Evolutionary conservation across 768 basidiomycete genomes (phyloP).

Genomic region (Tubosaeta sp.): DNA sequence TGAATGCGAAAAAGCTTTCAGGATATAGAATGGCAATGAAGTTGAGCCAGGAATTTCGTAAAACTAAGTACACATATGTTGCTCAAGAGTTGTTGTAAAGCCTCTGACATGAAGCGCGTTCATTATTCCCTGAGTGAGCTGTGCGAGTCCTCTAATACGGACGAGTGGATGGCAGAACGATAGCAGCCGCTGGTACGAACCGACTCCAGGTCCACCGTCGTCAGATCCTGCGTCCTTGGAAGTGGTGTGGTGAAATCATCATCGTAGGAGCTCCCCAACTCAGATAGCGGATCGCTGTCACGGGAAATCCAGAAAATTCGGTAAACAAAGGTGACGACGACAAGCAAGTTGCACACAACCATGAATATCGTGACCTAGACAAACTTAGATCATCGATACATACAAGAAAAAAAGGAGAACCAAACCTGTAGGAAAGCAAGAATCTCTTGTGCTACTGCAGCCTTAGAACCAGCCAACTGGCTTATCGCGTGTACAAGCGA

Average conservation of each 20-base stretch:
- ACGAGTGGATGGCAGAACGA: background rate
- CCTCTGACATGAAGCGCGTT: too few relatives aligned
- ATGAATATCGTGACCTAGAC: background rate
- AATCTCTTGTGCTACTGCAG: background rate
- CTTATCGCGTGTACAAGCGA: conserved; percentile 1
- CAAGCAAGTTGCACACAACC: background rate
- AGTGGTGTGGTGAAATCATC: background rate
- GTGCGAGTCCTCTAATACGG: background rate
- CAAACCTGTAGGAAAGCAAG: background rate
- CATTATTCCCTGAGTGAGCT: too few relatives aligned
- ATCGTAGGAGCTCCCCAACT: background rate
- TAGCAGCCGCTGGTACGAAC: background rate
- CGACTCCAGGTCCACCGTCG: background rate
- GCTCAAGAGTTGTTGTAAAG: too few relatives aligned
- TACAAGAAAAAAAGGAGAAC: background rate
- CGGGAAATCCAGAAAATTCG: background rate
- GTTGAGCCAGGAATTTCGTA: too few relatives aligned
- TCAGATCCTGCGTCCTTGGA: background rate
- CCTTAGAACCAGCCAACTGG: background rate
- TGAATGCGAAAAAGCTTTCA: too few relatives aligned
- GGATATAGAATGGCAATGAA: too few relatives aligned
- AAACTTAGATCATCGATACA: background rate
- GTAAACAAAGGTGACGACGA: background rate
- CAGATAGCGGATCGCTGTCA: background rate
- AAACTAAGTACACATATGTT: too few relatives aligned